Percentiles rank a stretch among this genome's conserved stretches.
Conservation (phyloP, 306 rosid species). For the Carpinus fangiana region DNA sequence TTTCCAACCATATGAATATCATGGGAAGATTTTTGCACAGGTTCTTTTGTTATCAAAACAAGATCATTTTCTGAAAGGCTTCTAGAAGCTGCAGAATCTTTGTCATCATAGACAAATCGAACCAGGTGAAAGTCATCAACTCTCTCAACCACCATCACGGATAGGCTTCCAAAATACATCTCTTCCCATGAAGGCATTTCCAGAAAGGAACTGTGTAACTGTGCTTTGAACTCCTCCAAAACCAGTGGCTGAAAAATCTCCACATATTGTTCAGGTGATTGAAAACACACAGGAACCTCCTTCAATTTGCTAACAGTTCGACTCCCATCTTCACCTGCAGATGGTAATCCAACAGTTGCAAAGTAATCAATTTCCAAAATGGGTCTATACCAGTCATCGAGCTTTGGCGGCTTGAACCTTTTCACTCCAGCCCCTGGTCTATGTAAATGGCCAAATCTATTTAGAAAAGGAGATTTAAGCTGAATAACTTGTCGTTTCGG, state of each 20-base stretch:
- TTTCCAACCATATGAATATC: slow-evolving; percentile 94
- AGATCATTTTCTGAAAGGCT: slow-evolving; percentile 90
- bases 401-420: slow-evolving; percentile 84
- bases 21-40: slow-evolving; percentile 67
- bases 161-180: slow-evolving; percentile 69
- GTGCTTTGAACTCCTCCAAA: slow-evolving; percentile 96
- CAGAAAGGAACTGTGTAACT: slow-evolving; percentile 67
- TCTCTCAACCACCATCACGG: slow-evolving; percentile 88
- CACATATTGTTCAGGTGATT: slow-evolving; percentile 81
- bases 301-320: slow-evolving; percentile 51
- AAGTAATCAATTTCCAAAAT: slow-evolving; percentile 86
- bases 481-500: slow-evolving; percentile 84
- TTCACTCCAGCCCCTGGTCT: slow-evolving; percentile 57
- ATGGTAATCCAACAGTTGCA: slow-evolving; percentile 60
- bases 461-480: slow-evolving; percentile 62
- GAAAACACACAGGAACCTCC: slow-evolving; percentile 83
- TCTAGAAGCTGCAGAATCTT: slow-evolving; percentile 55
- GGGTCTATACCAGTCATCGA: slow-evolving; percentile 89
- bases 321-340: slow-evolving; percentile 60
- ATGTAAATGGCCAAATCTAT: slow-evolving; percentile 42
- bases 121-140: slow-evolving; percentile 91
- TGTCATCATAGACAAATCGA: slow-evolving; percentile 75
- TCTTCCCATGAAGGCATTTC: slow-evolving; percentile 88
- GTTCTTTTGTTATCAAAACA: slow-evolving; percentile 77
- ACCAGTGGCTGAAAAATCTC: slow-evolving; percentile 81